phyloP scores from a whole-genome alignment of 768 basidiomycete genomes.

The Gautieria morchelliformis region DNA sequence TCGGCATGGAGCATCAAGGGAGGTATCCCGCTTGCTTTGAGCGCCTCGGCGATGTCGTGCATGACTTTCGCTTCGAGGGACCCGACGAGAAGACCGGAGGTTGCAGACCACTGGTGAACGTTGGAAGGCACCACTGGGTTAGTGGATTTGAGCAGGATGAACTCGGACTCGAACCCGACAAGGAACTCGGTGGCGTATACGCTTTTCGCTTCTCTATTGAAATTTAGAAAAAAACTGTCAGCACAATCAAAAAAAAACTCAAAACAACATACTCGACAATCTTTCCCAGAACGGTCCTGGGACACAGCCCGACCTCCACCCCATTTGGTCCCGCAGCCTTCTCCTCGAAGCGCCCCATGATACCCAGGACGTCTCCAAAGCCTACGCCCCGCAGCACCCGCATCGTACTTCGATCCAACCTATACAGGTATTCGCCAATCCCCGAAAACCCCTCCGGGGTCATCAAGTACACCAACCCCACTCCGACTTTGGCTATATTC shows the following conservation, averaged over 20 bases:
- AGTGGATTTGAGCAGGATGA: conserved; percentile 49
- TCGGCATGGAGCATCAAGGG: conserved; percentile 63
- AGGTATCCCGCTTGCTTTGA: conserved; percentile 42
- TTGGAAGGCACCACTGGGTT: conserved; percentile 38
- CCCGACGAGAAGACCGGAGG: conserved; percentile 34
- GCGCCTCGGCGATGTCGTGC: conserved; percentile 46
- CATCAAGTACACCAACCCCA: conserved; percentile 43
- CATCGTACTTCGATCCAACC: conserved; percentile 43
- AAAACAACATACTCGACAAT: conserved; percentile 34
- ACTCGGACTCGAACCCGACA: conserved; percentile 61
- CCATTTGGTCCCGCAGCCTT: conserved; percentile 32
- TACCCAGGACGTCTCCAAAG: conserved; percentile 47
- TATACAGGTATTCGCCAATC: conserved; percentile 52
- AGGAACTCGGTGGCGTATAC: conserved; percentile 32
- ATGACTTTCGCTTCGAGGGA: conserved; percentile 33
- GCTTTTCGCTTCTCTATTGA: conserved; percentile 22
- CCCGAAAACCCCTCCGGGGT: conserved; percentile 40
- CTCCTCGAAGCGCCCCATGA: conserved; percentile 64
- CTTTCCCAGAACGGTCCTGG: conserved; percentile 42
- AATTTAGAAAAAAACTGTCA: background rate
- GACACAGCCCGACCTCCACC: conserved; percentile 31
- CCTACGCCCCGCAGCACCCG: conserved; percentile 45
- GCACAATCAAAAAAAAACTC: background rate
- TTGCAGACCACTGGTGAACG: conserved; percentile 37
- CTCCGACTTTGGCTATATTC: conserved; percentile 30